These are phyloP conservation scores for Raphanus hybrid DNA, from an alignment of 441 rosid species.

Conservation along the genomic window DNA sequence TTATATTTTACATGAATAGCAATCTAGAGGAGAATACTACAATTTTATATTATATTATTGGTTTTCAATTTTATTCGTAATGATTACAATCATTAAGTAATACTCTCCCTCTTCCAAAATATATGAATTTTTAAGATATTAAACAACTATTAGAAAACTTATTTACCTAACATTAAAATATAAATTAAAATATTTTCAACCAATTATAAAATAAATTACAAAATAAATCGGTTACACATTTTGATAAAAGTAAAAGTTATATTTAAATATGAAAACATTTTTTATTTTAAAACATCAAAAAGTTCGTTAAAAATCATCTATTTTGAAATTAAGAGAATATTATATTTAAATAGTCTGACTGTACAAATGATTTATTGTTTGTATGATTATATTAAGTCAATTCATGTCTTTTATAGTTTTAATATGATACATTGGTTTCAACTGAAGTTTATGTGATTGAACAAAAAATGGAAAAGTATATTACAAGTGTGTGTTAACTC, in stretches of 20 bases:
- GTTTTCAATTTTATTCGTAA: not conserved
- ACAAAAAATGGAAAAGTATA: not conserved
- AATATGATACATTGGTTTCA: not conserved
- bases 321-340: too few species aligned
- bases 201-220: not conserved
- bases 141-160: too few species aligned
- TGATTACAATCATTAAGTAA: not conserved
- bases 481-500: not conserved
- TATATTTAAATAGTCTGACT: not conserved
- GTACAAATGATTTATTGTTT: not conserved
- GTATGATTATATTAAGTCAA: not conserved
- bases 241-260: too few species aligned
- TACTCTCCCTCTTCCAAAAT: not conserved
- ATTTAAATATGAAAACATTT: too few species aligned
- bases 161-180: not conserved
- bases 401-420: not conserved
- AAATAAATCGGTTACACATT: too few species aligned
- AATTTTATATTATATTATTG: too few species aligned
- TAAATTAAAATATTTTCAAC: too few species aligned
- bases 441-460: not conserved
- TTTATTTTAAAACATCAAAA: not conserved
- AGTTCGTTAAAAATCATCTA: not conserved
- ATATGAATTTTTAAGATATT: too few species aligned
- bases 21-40: too few species aligned
- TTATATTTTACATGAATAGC: not conserved